Conservation (phyloP, 75 land plant species). For the Gnetum montanum region DNA sequence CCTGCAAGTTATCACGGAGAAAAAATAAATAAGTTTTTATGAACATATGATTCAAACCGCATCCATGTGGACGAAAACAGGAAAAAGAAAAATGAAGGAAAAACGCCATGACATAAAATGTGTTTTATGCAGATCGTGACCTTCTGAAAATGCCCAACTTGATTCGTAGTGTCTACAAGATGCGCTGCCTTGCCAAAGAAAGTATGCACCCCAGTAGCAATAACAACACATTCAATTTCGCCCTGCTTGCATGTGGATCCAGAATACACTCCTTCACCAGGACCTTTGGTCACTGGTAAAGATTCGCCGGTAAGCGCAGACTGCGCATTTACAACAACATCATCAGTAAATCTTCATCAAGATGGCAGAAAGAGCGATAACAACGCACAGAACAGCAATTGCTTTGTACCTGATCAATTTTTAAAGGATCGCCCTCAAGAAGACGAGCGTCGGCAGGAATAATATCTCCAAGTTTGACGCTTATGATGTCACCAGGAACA, state of each 20-base stretch:
- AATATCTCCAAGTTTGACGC: constrained; percentile 93
- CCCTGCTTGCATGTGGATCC: constrained; percentile 95
- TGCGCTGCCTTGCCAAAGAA: constrained; percentile 97
- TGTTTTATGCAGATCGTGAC: constrained; percentile 17
- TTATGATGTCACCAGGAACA: constrained; percentile 91
- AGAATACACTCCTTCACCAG: constrained; percentile 83
- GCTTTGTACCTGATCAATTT: constrained; percentile 76
- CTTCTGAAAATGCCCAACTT: constrained; percentile 94
- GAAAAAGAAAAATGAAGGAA: constrained; percentile 3
- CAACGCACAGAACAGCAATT: neutral
- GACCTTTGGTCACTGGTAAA: constrained; percentile 82
- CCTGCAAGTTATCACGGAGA: constrained; percentile 26
- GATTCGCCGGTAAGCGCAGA: constrained; percentile 94
- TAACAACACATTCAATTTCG: constrained; percentile 89
- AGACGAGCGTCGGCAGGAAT: constrained; percentile 97
- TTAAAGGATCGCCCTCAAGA: constrained; percentile 86
- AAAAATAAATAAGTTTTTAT: constrained; percentile 1
- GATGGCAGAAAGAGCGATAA: neutral
- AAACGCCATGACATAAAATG: neutral
- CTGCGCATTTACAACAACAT: constrained; percentile 22
- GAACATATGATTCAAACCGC: no score
- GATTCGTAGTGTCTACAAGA: constrained; percentile 85
- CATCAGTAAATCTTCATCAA: neutral
- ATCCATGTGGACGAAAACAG: no score
- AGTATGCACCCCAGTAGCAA: constrained; percentile 92